These are phyloP conservation scores for Solanum chacoense DNA, from an alignment of 305 asterid genomes.

Conservation along the genomic window DNA sequence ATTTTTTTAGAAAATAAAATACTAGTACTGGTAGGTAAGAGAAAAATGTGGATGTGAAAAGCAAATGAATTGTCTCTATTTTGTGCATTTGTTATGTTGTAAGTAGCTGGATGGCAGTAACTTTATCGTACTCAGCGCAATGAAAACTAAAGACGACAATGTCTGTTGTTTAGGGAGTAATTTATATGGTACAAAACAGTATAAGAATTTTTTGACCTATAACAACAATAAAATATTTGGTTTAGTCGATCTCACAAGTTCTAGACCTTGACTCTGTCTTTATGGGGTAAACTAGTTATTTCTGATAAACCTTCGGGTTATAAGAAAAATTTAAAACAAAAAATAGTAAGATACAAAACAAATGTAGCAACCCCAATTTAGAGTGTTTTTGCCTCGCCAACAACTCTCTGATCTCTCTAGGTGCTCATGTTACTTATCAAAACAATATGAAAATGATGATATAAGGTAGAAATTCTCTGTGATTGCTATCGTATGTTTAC, in stretches of 20 bases:
- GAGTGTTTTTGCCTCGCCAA: background rate
- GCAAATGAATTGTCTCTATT: background rate
- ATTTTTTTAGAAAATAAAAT: background rate
- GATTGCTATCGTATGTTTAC: background rate
- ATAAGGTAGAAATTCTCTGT: background rate
- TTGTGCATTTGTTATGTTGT: background rate
- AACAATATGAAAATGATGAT: background rate
- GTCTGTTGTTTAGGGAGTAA: background rate
- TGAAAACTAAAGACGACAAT: background rate
- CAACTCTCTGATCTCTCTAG: background rate
- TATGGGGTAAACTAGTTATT: background rate
- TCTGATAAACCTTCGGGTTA: background rate
- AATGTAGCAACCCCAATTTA: background rate
- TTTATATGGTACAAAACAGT: background rate
- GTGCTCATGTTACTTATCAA: background rate
- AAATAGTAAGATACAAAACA: background rate
- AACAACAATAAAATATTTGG: background rate
- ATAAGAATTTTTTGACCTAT: background rate
- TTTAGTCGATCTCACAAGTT: background rate
- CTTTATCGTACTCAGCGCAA: conserved; percentile 3
- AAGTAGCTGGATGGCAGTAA: background rate
- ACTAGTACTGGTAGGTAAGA: background rate
- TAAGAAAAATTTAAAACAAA: background rate
- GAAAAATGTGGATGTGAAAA: background rate
- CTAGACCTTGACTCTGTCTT: fast-evolving